These are phyloP conservation scores for Ganoderma sinense DNA, from an alignment of 1,284 basidiomycete genomes.

Conservation along the genomic window DNA sequence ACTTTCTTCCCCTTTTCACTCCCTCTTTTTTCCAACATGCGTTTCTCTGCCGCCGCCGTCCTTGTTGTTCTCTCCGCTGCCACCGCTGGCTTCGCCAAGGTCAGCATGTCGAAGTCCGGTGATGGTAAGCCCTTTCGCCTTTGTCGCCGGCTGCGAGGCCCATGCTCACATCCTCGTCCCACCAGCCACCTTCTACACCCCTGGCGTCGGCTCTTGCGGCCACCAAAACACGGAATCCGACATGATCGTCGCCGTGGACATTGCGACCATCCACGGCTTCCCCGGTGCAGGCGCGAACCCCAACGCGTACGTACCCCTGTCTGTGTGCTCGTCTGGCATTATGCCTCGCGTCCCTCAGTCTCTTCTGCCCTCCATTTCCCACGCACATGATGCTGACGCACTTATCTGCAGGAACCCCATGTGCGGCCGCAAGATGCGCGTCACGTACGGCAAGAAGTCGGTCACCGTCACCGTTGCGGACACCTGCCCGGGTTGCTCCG, in stretches of 20 bases:
- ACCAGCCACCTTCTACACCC: slow-evolving; percentile 28
- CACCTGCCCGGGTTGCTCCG: slow-evolving; percentile 13
- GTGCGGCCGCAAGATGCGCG: slow-evolving; percentile 42
- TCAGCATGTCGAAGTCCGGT: neutral
- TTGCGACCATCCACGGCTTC: slow-evolving; percentile 27
- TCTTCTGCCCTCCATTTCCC: neutral
- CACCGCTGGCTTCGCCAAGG: neutral
- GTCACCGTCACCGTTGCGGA: neutral
- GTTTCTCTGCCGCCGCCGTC: neutral
- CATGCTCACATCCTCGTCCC: neutral
- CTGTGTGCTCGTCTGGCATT: too few species aligned
- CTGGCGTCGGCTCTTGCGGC: slow-evolving; percentile 31
- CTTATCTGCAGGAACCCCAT: slow-evolving; percentile 41
- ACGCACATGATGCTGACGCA: neutral
- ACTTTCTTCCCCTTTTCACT: neutral
- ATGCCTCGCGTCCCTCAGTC: neutral
- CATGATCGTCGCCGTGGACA: slow-evolving; percentile 30
- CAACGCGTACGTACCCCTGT: slow-evolving; percentile 18
- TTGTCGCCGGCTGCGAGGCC: neutral
- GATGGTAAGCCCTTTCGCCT: neutral
- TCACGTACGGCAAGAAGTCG: slow-evolving; percentile 37
- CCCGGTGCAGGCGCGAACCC: slow-evolving; percentile 30
- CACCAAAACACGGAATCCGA: slow-evolving; percentile 28
- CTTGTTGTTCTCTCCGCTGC: neutral
- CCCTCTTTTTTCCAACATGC: neutral